Base-by-base conservation (phyloP, 305 asterid genomes). In the Nicotiana rustica region DNA sequence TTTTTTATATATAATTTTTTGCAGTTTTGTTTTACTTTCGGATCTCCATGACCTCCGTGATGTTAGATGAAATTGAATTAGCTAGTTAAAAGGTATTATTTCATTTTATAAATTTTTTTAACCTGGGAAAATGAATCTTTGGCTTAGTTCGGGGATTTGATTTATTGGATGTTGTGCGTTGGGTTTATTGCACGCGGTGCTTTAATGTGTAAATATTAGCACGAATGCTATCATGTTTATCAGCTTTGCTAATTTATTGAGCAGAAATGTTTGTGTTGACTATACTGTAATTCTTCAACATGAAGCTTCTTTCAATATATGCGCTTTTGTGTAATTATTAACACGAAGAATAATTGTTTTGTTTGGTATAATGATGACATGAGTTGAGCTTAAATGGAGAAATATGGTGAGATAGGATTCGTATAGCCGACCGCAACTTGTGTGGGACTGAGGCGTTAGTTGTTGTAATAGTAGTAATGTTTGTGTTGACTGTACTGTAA, bases 11-110 rank as follows among this genome's bases (percentile, higher is more conserved):
- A 33, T 33, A 41, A 41, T 7, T 8, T 41, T 8, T 2, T 2
- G 49, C 49, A 41, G 49, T 41, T 84, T 89, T 82, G 81, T 84
- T 80, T 76, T 80, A 81, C 84, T 87, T 86, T 82, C 90, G 93
- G 94, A 93, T 92, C 95, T 94, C 88, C 49, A 78, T 88, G 87
- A 88, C 85, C 82, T 83, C 70, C 82, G 80, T 82, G 73, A 90
- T 86, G 87, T 41, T 7, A 41, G 49, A 41, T 41, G 49, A 41
- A 1, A 41, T 41, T 41, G 10, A 41, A 41, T 41, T 41, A 41
- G 49, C 12, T 41, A 41, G 49, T 41, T 41, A 41, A 41, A 41
- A 67, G 19, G 79, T 64, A 61, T 31, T 70, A 14, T 59, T 67
- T 15, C 57, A n/a, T 6, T 76, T 35, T 10, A 61, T 57, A 59